Evolutionary conservation across 108 stramenopile genomes (phyloP), one percentile per base, ranked within the genome.

Genomic region (Asterionellopsis glacialis): DNA sequence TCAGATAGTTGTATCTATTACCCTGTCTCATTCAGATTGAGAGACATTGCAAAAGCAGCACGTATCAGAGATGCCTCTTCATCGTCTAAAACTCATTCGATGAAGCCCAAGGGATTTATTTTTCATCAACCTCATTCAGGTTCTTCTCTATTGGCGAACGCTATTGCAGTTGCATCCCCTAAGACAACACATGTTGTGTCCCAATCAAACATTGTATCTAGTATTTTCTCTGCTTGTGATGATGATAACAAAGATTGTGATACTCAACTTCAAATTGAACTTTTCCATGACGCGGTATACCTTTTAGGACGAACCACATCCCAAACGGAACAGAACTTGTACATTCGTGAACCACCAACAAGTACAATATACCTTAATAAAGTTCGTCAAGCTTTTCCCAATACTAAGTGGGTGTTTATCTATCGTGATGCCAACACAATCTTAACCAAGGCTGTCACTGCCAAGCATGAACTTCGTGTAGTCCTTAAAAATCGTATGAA

Each of bases 71-170:
- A 33, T 33, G 33, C 33, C 5, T 33, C 33, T 33, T 33, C 33
- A 5, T 33, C 33, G 33, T 48, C 47, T 21, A 48, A 19, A 9
- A 48, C 47, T 4, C 47, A 48, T 48, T 48, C 47, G 19, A 48
- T 48, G 21, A 4, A 16, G 4, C 47, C 21, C 1, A 16, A 48
- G 9, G 21, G 19, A 7, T 48, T 98, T 52, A 69, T 97, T 11
- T 97, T 96, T 77, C 98, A 98, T 65, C 93, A 97, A 70, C 75
- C 81, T 0, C 77, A 95, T 49, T 88, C 87, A 45, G 98, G 98
- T 1, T 90, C 89, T 5, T 96, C 95, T 0, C 69, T 97, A 22
- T 72, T 93, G 18, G 88, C 98, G 47, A 98, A 98, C 72, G 58
- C 88, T 68, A 88, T 38, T 9, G 4, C 47, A 65, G 88, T 10